Evolutionary conservation across 163 green algal genomes (phyloP), one percentile per base, ranked within the genome.

Genomic region (Scenedesmus sp.): DNA sequence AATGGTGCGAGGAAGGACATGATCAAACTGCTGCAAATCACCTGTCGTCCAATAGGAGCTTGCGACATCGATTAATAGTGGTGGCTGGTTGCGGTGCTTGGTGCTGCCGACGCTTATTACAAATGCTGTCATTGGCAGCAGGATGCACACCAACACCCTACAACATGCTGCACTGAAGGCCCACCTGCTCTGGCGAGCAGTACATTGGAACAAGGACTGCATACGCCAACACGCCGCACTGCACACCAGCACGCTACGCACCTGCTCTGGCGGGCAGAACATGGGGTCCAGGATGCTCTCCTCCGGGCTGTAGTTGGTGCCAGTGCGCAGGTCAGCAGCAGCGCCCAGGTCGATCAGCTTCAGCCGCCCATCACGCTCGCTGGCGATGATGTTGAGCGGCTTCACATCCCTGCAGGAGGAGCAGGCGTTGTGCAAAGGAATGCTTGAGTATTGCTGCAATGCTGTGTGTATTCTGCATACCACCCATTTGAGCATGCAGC

Each of bases 291-390:
- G 95, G 88, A 99, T 97, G 94, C 97, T 99, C 94, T 99, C 98
- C 81, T 99, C 98, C 18, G 98, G 98, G 85, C 64, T 92, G 93
- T 99, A 99, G 95, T 99, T 99, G 92, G 98, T 99, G 79, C 98
- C 98, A 7, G 97, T 96, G 74, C 98, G 94, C 89, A 99, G 96
- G 95, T 99, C 98, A 4, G 98, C 90, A 57, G 88, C 96, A 0
- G 98, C 98, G 20, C 98, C 98, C 86, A 99, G 95, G 93, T 99
- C 98, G 88, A 99, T 99, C 55, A 99, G 95, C 94, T 99, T 99
- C 84, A 99, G 96, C 0, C 91, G 89, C 20, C 70, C 85, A 26
- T 93, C 73, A 26, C 95, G 67, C 66, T 98, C 95, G 18, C 94
- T 93, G 85, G 98, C 95, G 83, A 99, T 97, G 88, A 99, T 96